phyloP scores from a whole-genome alignment of 495 filamentous ascomycete genomes.

The Astrothelium macrocarpum region DNA sequence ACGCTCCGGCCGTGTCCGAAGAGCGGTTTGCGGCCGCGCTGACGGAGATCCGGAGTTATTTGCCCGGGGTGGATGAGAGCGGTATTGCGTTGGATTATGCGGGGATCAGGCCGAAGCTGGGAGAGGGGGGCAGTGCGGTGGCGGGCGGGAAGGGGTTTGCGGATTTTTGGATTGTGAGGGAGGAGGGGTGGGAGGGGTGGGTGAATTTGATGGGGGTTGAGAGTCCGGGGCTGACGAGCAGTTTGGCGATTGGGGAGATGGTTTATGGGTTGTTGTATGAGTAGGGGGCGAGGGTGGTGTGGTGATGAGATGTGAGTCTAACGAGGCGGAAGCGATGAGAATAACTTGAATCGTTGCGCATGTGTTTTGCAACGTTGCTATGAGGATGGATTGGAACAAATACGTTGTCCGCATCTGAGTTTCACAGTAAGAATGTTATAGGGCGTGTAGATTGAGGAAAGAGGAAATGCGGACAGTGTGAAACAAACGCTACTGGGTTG shows the following conservation, averaged over 20 bases:
- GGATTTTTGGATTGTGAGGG: conserved; percentile 77
- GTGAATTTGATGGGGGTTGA: conserved; percentile 91
- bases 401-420: too few relatives aligned
- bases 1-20: conserved; percentile 41
- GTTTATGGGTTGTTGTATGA: conserved; percentile 66
- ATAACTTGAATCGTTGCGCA: too few relatives aligned
- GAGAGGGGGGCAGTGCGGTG: conserved; percentile 46
- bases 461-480: too few relatives aligned
- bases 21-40: conserved; percentile 57
- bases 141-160: conserved; percentile 53
- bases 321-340: background rate
- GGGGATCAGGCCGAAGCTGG: conserved; percentile 83
- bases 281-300: background rate
- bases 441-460: too few relatives aligned
- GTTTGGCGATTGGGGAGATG: conserved; percentile 77
- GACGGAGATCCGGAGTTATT: conserved; percentile 63
- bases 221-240: conserved; percentile 86
- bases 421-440: too few relatives aligned
- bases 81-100: conserved; percentile 77
- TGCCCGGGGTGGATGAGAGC: conserved; percentile 58
- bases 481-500: background rate
- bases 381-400: too few relatives aligned
- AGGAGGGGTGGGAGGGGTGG: conserved; percentile 77
- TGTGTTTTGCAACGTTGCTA: too few relatives aligned
- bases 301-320: background rate